Conservation (phyloP, 805 yeast species). For the Tetrapisispora pingtungensis region DNA sequence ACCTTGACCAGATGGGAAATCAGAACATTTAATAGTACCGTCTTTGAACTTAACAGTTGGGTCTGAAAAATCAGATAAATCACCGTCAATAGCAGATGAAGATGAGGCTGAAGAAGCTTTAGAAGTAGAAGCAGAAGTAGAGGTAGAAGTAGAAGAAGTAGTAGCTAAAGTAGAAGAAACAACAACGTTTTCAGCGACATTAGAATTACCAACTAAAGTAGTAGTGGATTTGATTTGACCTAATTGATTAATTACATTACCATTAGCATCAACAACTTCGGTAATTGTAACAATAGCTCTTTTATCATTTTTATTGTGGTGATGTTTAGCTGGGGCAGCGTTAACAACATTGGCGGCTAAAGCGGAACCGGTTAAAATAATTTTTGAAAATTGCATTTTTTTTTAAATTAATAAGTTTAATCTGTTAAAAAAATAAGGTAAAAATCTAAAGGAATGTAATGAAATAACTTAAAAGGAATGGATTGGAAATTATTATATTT, state of each 20-base stretch:
- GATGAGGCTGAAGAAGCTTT: constrained; percentile 25
- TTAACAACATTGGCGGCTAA: constrained; percentile 16
- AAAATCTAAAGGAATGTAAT: background rate
- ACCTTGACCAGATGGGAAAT: constrained; percentile 70
- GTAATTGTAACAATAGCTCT: constrained; percentile 28
- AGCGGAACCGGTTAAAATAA: constrained; percentile 4
- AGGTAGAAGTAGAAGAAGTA: constrained; percentile 11
- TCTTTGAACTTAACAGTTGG: constrained; percentile 57
- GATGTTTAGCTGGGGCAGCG: constrained; percentile 22
- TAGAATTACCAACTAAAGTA: constrained; percentile 17
- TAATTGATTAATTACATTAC: constrained; percentile 21
- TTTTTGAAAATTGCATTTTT: constrained; percentile 2
- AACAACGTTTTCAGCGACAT: constrained; percentile 18
- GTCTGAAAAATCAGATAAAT: constrained; percentile 41
- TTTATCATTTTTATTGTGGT: constrained; percentile 17
- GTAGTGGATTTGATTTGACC: constrained; percentile 15
- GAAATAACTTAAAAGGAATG: background rate
- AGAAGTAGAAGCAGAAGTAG: constrained; percentile 20
- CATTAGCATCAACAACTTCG: constrained; percentile 24
- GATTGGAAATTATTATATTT: background rate
- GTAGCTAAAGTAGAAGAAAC: constrained; percentile 18
- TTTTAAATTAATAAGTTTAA: background rate
- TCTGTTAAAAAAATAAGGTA: background rate
- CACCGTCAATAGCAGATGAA: constrained; percentile 38
- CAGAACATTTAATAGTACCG: constrained; percentile 58